Base-by-base conservation (phyloP, 2,329 filamentous ascomycete genomes). In the Arthrobotrys iridis region DNA sequence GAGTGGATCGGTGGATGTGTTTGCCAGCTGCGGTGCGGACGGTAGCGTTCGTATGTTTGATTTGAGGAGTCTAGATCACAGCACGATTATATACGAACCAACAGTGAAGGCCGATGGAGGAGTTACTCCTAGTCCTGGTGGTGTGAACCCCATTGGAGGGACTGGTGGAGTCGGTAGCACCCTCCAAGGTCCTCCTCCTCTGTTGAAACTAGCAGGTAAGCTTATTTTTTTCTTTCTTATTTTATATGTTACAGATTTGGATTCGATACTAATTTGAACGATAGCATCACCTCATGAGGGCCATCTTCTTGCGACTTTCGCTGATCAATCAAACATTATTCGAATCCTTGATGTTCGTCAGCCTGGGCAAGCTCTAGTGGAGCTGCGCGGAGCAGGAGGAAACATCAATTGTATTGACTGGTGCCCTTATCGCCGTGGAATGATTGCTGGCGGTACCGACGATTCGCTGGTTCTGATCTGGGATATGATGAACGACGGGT, bases 1-100 rank as follows among this genome's bases (percentile, higher is more conserved):
- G 83, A 95, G 95, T 55, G 95, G 96, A 79, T 97, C 93, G 79
- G 93, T 97, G n/a, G 95, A 99, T 80, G 93, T 98, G 0, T 99
- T 99, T 82, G 95, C 98, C 30, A 97, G 93, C 82, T 99, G 95
- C 82, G 95, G 95, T 59, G 94, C 96, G 66, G 95, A 99, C 81
- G 95, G 95, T 40, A 98, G 94, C 82, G 95, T 99, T 24, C 89
- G 95, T 79, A 99, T 99, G 95, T 99, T 99, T 83, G 95, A 99
- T 82, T 85, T 99, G 76, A 89, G 95, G 80, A 98, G 94, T 82
- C 84, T 99, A 62, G 95, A 99, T 82, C 95, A 99, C 82, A 97
- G 93, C 78, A 99, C 95, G 58, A 99, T 99, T 82, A 99, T 99
- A 77, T 99, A 99, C 82, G 95, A 99, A 82, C 95, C 95, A 3